These are phyloP conservation scores for Dictyophora rubrovolvata DNA, from an alignment of 768 basidiomycete species.

Conservation along the genomic window DNA sequence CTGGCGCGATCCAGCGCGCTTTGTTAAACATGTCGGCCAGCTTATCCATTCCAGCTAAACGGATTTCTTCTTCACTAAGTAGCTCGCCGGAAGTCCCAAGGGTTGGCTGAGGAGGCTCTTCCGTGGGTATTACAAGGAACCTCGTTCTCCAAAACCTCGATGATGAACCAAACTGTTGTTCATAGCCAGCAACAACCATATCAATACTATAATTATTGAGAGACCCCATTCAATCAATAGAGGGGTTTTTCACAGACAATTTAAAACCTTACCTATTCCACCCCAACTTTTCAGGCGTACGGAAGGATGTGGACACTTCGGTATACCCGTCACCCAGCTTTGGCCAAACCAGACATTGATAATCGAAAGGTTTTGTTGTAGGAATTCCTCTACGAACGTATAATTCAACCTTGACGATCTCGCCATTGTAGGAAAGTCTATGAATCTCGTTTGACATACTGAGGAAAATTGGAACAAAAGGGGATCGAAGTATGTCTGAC, in stretches of 20 bases:
- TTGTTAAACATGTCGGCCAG: slow-evolving; percentile 83
- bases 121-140: slow-evolving; percentile 84
- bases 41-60: slow-evolving; percentile 82
- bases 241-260: not conserved
- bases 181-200: slow-evolving; percentile 77
- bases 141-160: slow-evolving; percentile 90
- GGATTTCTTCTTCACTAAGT: slow-evolving; percentile 78
- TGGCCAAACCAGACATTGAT: slow-evolving; percentile 91
- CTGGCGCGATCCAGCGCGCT: slow-evolving; percentile 65
- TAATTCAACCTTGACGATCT: slow-evolving; percentile 77
- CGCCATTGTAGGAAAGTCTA: slow-evolving; percentile 82
- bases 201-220: slow-evolving; percentile 47
- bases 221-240: not conserved
- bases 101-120: slow-evolving; percentile 46
- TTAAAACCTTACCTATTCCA: slow-evolving; percentile 61
- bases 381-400: slow-evolving; percentile 68
- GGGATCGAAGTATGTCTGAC: slow-evolving; percentile 50
- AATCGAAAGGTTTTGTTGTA: slow-evolving; percentile 49
- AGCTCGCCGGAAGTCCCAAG: slow-evolving; percentile 56
- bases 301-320: slow-evolving; percentile 63
- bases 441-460: slow-evolving; percentile 96
- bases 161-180: slow-evolving; percentile 69
- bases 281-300: slow-evolving; percentile 71
- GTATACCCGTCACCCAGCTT: slow-evolving; percentile 83
- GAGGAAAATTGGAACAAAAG: slow-evolving; percentile 67